Evolutionary conservation across 176 grass and related monocot genomes (phyloP).

Genomic region (Raddia guianensis): DNA sequence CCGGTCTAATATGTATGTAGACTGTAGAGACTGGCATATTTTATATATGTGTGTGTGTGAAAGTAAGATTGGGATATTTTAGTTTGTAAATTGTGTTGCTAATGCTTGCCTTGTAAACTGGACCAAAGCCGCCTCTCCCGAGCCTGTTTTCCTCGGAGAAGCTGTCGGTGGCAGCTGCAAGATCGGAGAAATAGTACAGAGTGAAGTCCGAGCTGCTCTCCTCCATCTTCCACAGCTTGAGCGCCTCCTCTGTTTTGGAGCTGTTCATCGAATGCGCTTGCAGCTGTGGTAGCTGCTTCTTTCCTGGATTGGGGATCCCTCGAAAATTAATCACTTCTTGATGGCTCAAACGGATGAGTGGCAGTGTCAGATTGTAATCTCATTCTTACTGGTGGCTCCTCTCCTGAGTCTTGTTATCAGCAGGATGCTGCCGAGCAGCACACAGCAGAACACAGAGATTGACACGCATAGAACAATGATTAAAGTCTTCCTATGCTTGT

Average conservation of each 20-base stretch:
- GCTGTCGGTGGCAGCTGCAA: slow-evolving; percentile 35
- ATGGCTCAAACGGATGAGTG: neutral
- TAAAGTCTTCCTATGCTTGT: slow-evolving; percentile 30
- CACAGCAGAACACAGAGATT: slow-evolving; percentile 31
- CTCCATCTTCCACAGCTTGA: slow-evolving; percentile 54
- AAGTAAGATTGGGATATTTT: too few relatives aligned
- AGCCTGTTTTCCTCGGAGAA: slow-evolving; percentile 57
- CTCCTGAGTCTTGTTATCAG: slow-evolving; percentile 4
- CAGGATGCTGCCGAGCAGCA: slow-evolving; percentile 32
- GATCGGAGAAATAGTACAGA: slow-evolving; percentile 42
- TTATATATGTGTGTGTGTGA: too few relatives aligned
- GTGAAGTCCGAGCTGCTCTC: slow-evolving; percentile 61
- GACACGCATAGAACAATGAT: slow-evolving; percentile 38
- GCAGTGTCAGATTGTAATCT: neutral
- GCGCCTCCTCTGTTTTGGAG: slow-evolving; percentile 50
- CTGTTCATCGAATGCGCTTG: slow-evolving; percentile 27
- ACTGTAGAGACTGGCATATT: too few relatives aligned
- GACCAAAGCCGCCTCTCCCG: slow-evolving; percentile 57
- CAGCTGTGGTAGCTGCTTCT: neutral
- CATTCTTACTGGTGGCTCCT: neutral
- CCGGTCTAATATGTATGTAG: too few relatives aligned
- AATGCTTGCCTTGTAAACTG: slow-evolving; percentile 55
- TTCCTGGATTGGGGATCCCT: slow-evolving; percentile 15
- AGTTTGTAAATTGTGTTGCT: neutral
- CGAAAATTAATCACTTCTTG: neutral